These are phyloP conservation scores for Mycena galopus DNA, from an alignment of 768 basidiomycete species.

Conservation along the genomic window DNA sequence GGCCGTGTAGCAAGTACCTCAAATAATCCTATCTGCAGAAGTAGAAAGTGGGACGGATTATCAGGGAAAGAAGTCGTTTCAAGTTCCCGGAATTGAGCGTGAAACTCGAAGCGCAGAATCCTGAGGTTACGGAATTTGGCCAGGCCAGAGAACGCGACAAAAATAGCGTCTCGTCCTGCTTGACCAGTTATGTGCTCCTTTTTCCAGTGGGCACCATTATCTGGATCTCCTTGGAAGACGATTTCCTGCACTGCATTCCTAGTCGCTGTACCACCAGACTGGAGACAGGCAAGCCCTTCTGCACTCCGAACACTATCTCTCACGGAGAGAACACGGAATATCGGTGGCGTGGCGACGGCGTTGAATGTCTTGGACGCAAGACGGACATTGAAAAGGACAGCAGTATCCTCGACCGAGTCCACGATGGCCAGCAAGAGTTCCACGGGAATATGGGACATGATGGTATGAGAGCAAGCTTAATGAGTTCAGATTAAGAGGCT, in stretches of 20 bases:
- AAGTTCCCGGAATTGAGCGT: not conserved
- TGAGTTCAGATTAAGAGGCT: too few species aligned
- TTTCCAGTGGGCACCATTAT: too few species aligned
- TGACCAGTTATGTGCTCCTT: too few species aligned
- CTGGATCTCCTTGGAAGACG: not conserved
- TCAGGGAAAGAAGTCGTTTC: too few species aligned
- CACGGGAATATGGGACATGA: not conserved
- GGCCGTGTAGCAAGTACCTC: not conserved
- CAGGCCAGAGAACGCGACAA: not conserved
- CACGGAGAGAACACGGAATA: conserved; percentile 7
- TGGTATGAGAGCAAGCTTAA: too few species aligned
- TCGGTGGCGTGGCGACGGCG: not conserved
- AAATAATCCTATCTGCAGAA: not conserved
- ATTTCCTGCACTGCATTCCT: not conserved
- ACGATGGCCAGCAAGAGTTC: not conserved
- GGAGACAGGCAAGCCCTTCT: not conserved
- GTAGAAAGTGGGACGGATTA: not conserved
- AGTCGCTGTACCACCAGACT: not conserved
- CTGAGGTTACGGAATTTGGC: not conserved
- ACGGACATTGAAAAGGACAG: conserved; percentile 5
- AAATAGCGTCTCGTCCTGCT: not conserved
- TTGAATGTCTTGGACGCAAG: conserved; percentile 24
- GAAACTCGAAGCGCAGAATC: not conserved
- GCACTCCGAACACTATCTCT: conserved; percentile 13
- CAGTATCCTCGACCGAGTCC: not conserved